Evolutionary conservation across 768 basidiomycete species (phyloP), one percentile per base, ranked within the genome.

Genomic region (Kwoniella shandongensis): DNA sequence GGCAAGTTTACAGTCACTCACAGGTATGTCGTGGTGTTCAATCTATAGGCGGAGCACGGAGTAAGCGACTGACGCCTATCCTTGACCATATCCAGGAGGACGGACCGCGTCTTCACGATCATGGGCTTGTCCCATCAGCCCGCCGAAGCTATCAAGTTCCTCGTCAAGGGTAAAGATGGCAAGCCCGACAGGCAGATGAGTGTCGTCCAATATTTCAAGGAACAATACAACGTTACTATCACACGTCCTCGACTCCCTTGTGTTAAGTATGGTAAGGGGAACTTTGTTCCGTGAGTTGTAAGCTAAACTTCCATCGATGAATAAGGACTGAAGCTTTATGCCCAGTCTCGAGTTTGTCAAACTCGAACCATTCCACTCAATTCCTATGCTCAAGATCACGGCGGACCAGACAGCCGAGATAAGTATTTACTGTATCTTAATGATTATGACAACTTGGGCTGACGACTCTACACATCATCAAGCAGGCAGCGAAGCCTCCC

Each of bases 1-100:
- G 74, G 74, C 23, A 76, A 77, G 52, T 72, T 72, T 61, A 70
- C 62, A 38, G 63, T 74, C 57, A 73, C 66, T 46, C 73, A 75
- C 50, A 52, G 72, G 71, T 70, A 39, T 27, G 65, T 52, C 32
- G n/a, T 17, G 49, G 3, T 13, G 50, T 6, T 18, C 11, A 7
- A 7, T 36, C 38, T 51, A 27, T 44, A 15, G 10, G n/a, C 46
- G 5, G 2, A 25, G 25, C 13, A 13, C 38, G 39, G 26, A 18
- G 38, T 35, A 20, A 17, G 13, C 32, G 29, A 18, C 8, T n/a
- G 8, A 41, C n/a, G 7, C 13, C 12, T 6, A 22, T 32, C 23
- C 25, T 11, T 29, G 10, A 4, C n/a, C 17, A 32, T 17, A 17
- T 20, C 20, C 56, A 67, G 69, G 39, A 15, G 48, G 6, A 61